These are phyloP conservation scores for Croton laevigatus DNA, from an alignment of 441 rosid species.

Conservation along the genomic window DNA sequence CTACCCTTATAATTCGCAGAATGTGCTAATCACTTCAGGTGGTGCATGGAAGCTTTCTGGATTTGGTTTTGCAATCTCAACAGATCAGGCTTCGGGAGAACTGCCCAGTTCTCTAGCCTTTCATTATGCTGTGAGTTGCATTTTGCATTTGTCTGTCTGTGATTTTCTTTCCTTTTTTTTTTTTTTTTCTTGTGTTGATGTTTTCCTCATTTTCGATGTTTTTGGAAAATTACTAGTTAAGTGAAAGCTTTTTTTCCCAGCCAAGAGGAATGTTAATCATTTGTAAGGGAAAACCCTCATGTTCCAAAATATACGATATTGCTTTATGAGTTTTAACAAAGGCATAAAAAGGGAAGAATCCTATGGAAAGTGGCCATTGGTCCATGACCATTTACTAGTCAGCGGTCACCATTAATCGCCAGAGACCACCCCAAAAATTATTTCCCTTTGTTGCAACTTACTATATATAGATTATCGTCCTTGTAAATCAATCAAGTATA, in stretches of 20 bases:
- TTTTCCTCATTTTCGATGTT: not conserved
- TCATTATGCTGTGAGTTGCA: constrained; percentile 78
- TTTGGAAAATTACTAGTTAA: not conserved
- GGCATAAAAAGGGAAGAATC: not conserved
- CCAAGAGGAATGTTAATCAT: not conserved
- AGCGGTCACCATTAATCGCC: not conserved
- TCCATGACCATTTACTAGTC: not conserved
- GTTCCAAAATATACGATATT: not conserved
- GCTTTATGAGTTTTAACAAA: not conserved
- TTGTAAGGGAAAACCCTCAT: not conserved
- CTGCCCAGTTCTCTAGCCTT: constrained; percentile 60
- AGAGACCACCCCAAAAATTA: not conserved
- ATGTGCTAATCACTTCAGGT: constrained; percentile 74
- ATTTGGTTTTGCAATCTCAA: constrained; percentile 79
- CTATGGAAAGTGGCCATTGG: not conserved
- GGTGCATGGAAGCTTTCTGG: constrained; percentile 99
- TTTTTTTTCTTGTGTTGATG: not conserved
- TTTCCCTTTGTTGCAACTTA: not conserved
- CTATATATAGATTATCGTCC: not conserved
- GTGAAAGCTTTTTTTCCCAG: not conserved
- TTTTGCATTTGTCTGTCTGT: constrained; percentile 12
- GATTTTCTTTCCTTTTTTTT: too few relatives aligned
- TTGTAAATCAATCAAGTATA: not conserved
- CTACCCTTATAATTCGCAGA: constrained; percentile 44
- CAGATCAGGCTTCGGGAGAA: constrained; percentile 57